Conservation (phyloP, 176 grass and related monocot species). For the Phyllostachys edulis region DNA sequence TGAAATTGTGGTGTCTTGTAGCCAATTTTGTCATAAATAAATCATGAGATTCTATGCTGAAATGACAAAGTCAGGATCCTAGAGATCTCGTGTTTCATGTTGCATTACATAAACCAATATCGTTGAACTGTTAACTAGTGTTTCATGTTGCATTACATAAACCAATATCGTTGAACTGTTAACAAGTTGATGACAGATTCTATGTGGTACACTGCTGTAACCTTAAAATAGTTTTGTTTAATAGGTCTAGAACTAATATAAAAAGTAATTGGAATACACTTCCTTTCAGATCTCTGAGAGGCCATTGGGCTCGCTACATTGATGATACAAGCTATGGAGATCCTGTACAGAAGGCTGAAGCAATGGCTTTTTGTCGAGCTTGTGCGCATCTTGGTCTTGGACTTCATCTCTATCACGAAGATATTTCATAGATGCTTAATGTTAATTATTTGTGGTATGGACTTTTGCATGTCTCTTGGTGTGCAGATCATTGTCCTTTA, state of each 20-base stretch:
- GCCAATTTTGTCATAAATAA: neutral
- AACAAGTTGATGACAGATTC: neutral
- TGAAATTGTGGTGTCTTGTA: too few relatives aligned
- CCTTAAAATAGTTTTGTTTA: neutral
- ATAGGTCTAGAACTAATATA: neutral
- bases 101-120: neutral
- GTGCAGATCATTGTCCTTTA: neutral
- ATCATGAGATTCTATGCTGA: constrained; percentile 11
- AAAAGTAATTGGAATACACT: neutral
- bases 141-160: neutral
- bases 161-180: neutral
- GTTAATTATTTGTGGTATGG: constrained; percentile 32
- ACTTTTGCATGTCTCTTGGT: constrained; percentile 14
- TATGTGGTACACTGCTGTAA: neutral
- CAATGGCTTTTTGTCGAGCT: constrained; percentile 96
- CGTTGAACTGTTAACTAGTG: neutral
- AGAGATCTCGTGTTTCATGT: neutral
- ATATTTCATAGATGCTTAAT: constrained; percentile 50
- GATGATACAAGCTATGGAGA: constrained; percentile 67
- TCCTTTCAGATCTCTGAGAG: constrained; percentile 74
- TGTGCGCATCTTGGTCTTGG: constrained; percentile 93
- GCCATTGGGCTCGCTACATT: constrained; percentile 73
- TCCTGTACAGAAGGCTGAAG: constrained; percentile 96
- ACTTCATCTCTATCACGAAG: constrained; percentile 97
- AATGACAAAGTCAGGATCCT: neutral